A percentile compares a stretch with the other conserved stretches of the same genome.
phyloP scores from a whole-genome alignment of 495 filamentous ascomycete genomes.

The Hypoxylon perforatum region DNA sequence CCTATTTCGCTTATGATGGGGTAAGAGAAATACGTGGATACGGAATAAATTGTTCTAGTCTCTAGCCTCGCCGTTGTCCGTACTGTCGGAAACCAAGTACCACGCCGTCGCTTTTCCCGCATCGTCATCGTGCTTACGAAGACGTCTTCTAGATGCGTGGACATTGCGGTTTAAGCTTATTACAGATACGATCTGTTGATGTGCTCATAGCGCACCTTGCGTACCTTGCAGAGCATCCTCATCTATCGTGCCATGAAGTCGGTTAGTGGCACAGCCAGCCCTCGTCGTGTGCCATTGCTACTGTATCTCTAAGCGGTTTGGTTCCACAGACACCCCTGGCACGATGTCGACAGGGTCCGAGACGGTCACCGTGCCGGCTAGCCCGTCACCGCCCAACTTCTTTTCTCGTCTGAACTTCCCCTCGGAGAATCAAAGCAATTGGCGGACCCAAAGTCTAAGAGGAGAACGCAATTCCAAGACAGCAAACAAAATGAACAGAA shows the following conservation, averaged over 20 bases:
- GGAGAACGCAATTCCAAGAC: slow-evolving; percentile 17
- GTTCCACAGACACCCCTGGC: slow-evolving; percentile 34
- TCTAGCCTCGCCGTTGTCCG: slow-evolving; percentile 2
- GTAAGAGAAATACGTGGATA: slow-evolving; percentile 8
- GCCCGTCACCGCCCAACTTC: slow-evolving; percentile 33
- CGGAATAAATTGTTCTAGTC: neutral
- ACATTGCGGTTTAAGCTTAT: slow-evolving; percentile 26
- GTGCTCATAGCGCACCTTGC: slow-evolving; percentile 14
- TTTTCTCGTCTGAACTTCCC: slow-evolving; percentile 25
- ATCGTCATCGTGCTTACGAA: slow-evolving; percentile 20
- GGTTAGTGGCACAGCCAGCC: slow-evolving; percentile 16
- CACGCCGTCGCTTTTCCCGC: slow-evolving; percentile 18
- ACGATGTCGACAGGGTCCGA: slow-evolving; percentile 42
- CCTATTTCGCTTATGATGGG: slow-evolving; percentile 3
- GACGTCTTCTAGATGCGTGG: slow-evolving; percentile 14
- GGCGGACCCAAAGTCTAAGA: slow-evolving; percentile 21
- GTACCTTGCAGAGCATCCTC: slow-evolving; percentile 19
- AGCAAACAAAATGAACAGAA: slow-evolving; percentile 19
- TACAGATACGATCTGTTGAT: slow-evolving; percentile 20
- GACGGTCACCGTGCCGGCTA: slow-evolving; percentile 34
- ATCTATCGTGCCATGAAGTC: slow-evolving; percentile 10
- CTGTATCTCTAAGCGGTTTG: slow-evolving; percentile 36
- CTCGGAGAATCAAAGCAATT: slow-evolving; percentile 17
- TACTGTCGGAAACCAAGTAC: slow-evolving; percentile 10
- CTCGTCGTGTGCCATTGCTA: slow-evolving; percentile 25